phyloP scores from a whole-genome alignment of 2,329 filamentous ascomycete species.

The Exophiala lecanii-corni region DNA sequence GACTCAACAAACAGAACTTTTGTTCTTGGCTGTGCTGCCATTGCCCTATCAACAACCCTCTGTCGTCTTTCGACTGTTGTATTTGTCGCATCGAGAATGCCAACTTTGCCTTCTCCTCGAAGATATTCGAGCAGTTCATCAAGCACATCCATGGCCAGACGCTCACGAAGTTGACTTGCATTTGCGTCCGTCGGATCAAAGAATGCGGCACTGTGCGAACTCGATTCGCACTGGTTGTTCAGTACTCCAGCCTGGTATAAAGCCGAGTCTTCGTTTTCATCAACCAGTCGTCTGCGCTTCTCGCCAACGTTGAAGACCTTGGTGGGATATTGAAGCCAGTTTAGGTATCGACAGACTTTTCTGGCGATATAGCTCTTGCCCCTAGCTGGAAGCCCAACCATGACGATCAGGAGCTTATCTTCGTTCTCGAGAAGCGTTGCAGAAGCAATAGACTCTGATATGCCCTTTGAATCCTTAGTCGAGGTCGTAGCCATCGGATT shows the following conservation, averaged over 20 bases:
- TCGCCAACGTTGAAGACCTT: slow-evolving; percentile 97
- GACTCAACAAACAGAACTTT: slow-evolving; percentile 94
- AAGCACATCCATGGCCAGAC: slow-evolving; percentile 84
- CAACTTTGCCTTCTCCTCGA: slow-evolving; percentile 74
- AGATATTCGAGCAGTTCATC: slow-evolving; percentile 90
- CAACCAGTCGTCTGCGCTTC: slow-evolving; percentile 71
- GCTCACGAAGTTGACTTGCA: slow-evolving; percentile 77
- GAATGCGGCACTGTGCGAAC: slow-evolving; percentile 64
- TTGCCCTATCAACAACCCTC: slow-evolving; percentile 71
- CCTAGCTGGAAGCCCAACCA: slow-evolving; percentile 91
- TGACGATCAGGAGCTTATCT: slow-evolving; percentile 97
- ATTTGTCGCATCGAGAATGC: slow-evolving; percentile 95
- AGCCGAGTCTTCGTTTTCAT: slow-evolving; percentile 53
- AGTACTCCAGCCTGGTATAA: no score
- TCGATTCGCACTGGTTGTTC: no score
- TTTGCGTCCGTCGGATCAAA: slow-evolving; percentile 85
- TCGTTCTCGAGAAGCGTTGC: no score
- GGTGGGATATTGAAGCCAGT: slow-evolving; percentile 95
- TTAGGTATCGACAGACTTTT: slow-evolving; percentile 89
- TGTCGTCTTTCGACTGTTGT: slow-evolving; percentile 82
- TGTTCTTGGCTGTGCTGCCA: slow-evolving; percentile 77
- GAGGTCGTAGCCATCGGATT: no score
- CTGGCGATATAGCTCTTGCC: slow-evolving; percentile 99
- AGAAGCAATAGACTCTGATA: no score
- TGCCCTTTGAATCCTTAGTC: no score